Conservation (phyloP, 2,329 filamentous ascomycete genomes). For the Achaetomium macrosporum region DNA sequence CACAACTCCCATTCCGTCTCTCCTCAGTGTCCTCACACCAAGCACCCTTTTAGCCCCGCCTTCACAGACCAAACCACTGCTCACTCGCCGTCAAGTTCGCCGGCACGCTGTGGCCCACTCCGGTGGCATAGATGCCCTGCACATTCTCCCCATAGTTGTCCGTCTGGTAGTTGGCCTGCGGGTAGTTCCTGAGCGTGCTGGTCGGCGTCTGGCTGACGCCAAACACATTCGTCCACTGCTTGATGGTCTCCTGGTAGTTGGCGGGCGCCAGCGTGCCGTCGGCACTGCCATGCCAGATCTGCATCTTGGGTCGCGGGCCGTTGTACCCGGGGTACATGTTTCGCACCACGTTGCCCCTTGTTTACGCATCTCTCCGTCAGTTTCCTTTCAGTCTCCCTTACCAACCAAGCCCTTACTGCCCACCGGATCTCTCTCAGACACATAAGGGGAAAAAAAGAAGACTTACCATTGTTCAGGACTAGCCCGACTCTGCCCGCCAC, state of each 20-base stretch:
- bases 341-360: slow-evolving; percentile 17
- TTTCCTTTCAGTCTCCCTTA: too few species aligned
- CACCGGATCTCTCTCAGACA: too few species aligned
- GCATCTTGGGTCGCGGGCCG: slow-evolving; percentile 49
- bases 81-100: slow-evolving; percentile 27
- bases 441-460: too few species aligned
- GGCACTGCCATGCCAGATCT: slow-evolving; percentile 51
- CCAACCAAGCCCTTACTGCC: too few species aligned
- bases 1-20: too few species aligned
- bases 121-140: slow-evolving; percentile 31
- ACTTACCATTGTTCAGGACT: slow-evolving; percentile 19
- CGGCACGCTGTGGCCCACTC: slow-evolving; percentile 25
- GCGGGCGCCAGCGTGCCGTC: slow-evolving; percentile 47
- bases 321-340: slow-evolving; percentile 33
- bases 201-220: slow-evolving; percentile 29
- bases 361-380: too few species aligned
- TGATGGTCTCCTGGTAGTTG: slow-evolving; percentile 50
- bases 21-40: neutral
- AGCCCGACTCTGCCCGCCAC: slow-evolving; percentile 38
- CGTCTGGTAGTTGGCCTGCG: slow-evolving; percentile 35
- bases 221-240: slow-evolving; percentile 45
- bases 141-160: slow-evolving; percentile 35
- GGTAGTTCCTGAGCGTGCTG: slow-evolving; percentile 29
- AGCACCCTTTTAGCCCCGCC: neutral
- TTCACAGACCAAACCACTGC: slow-evolving; percentile 29